Percentiles rank a stretch among this genome's conserved stretches.
These are phyloP conservation scores for Cenchrus fungigraminus DNA, from an alignment of 176 grass and related monocot species.

Conservation along the genomic window DNA sequence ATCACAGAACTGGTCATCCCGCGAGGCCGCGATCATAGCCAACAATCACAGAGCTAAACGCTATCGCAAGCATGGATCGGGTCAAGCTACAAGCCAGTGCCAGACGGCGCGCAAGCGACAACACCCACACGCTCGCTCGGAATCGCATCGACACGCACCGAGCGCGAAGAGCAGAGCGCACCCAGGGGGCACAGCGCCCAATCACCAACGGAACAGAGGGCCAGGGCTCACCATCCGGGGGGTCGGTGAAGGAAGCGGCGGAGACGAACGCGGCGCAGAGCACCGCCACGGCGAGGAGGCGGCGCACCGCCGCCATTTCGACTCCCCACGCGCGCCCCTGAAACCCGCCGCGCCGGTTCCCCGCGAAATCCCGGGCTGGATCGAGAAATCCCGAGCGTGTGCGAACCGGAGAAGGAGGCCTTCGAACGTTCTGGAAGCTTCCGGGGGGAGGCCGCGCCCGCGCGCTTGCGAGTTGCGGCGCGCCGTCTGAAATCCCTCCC, in stretches of 20 bases:
- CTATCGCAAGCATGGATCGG: not conserved
- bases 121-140: not conserved
- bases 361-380: slow-evolving; percentile 1
- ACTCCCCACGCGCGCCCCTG: not conserved
- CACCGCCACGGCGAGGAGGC: slow-evolving; percentile 41
- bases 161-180: slow-evolving; percentile 10
- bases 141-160: slow-evolving; percentile 9
- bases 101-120: not conserved
- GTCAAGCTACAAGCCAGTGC: not conserved
- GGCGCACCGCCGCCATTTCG: slow-evolving; percentile 31
- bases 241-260: slow-evolving; percentile 59
- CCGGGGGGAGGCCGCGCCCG: not conserved
- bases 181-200: not conserved
- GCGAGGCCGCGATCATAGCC: not conserved
- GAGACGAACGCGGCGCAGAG: slow-evolving; percentile 42
- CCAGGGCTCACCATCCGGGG: slow-evolving; percentile 54
- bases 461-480: not conserved
- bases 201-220: slow-evolving; percentile 13
- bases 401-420: not conserved
- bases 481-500: slow-evolving; percentile 16
- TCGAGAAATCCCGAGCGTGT: not conserved
- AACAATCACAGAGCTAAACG: not conserved
- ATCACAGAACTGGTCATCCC: not conserved
- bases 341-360: slow-evolving; percentile 24
- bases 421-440: slow-evolving; percentile 30